These are phyloP conservation scores for Exsudoporus frostii DNA, from an alignment of 768 basidiomycete genomes.

Conservation along the genomic window DNA sequence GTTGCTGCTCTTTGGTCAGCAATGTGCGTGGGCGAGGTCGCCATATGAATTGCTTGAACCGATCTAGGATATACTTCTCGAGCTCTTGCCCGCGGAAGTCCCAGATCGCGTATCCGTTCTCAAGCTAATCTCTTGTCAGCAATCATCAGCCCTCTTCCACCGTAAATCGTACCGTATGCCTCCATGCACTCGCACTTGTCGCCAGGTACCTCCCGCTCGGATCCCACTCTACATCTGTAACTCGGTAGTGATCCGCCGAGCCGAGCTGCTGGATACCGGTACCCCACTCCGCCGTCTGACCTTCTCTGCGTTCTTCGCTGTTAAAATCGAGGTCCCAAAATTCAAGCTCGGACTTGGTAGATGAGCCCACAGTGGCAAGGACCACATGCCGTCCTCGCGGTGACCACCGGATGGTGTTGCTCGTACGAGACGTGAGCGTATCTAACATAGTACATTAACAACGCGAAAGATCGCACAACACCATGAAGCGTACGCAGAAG, in stretches of 20 bases:
- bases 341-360: slow-evolving; percentile 93
- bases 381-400: slow-evolving; percentile 95
- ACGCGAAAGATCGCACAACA: neutral
- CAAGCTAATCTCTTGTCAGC: slow-evolving; percentile 55
- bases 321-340: slow-evolving; percentile 99
- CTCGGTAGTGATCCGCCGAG: slow-evolving; percentile 91
- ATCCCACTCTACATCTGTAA: slow-evolving; percentile 99
- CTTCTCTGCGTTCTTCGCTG: slow-evolving; percentile 49
- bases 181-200: slow-evolving; percentile 93
- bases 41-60: slow-evolving; percentile 99
- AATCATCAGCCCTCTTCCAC: neutral
- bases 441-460: slow-evolving; percentile 41
- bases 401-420: slow-evolving; percentile 95
- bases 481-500: slow-evolving; percentile 61
- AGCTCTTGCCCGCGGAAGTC: slow-evolving; percentile 97
- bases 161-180: slow-evolving; percentile 68
- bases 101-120: slow-evolving; percentile 96
- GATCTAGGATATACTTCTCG: slow-evolving; percentile 83
- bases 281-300: slow-evolving; percentile 69
- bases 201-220: slow-evolving; percentile 92
- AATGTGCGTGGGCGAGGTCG: slow-evolving; percentile 90
- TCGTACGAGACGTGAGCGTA: slow-evolving; percentile 75
- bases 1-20: slow-evolving; percentile 84
- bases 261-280: slow-evolving; percentile 81
- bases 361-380: slow-evolving; percentile 92